Conservation (phyloP, 805 yeast species). For the Metschnikowia lunata region DNA sequence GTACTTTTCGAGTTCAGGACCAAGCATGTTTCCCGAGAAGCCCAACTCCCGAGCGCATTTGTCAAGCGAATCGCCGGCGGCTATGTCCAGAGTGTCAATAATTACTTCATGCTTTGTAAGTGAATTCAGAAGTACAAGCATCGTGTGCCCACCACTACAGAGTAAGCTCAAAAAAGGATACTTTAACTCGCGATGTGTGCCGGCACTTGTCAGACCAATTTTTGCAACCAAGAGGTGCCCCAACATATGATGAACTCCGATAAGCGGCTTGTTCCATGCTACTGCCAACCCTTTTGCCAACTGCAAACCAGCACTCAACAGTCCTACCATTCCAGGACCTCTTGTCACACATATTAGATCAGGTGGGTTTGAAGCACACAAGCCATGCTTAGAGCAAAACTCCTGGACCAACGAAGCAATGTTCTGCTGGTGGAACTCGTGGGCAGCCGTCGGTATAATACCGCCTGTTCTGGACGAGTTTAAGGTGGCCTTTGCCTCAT, state of each 20-base stretch:
- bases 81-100: constrained; percentile 77
- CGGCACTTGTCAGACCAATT: constrained; percentile 20
- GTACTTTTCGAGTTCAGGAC: constrained; percentile 69
- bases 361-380: constrained; percentile 38
- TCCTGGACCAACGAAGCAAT: constrained; percentile 49
- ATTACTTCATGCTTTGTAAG: constrained; percentile 66
- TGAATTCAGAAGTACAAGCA: constrained; percentile 65
- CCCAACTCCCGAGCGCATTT: constrained; percentile 89
- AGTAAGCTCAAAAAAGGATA: constrained; percentile 74
- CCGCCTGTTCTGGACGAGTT: constrained; percentile 73
- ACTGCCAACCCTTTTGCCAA: constrained; percentile 79
- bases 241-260: constrained; percentile 95
- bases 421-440: constrained; percentile 64
- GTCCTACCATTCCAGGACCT: constrained; percentile 97
- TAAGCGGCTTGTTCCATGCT: constrained; percentile 71
- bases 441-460: constrained; percentile 81
- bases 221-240: constrained; percentile 70
- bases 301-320: constrained; percentile 76
- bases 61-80: constrained; percentile 91
- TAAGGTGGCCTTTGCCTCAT: constrained; percentile 61
- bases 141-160: constrained; percentile 93
- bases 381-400: constrained; percentile 36
- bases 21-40: constrained; percentile 76
- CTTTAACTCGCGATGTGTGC: constrained; percentile 4
- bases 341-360: constrained; percentile 85